Percentiles rank a stretch among this genome's conserved stretches.
Evolutionary conservation across 495 filamentous ascomycete species (phyloP).

Genomic region (Geoglossum glabrum): DNA sequence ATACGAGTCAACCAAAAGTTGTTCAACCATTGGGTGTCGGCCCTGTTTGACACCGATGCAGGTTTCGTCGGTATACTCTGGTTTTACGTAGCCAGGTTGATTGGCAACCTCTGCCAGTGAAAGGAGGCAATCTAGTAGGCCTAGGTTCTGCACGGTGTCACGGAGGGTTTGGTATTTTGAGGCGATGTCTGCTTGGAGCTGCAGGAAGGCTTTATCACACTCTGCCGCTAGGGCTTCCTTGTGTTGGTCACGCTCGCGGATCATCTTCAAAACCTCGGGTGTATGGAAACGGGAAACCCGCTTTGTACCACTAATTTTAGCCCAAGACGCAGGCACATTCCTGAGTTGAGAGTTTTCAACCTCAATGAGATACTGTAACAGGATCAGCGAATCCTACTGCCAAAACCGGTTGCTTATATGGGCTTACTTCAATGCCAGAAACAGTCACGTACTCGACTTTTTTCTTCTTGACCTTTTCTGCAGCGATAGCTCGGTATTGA

Average conservation of each 20-base stretch:
- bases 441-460: slow-evolving; percentile 59
- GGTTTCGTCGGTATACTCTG: slow-evolving; percentile 49
- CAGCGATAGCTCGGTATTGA: slow-evolving; percentile 50
- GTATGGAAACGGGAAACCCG: slow-evolving; percentile 87
- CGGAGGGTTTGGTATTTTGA: slow-evolving; percentile 72
- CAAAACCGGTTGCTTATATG: not conserved
- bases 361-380: slow-evolving; percentile 55
- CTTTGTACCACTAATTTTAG: slow-evolving; percentile 86
- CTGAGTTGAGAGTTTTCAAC: slow-evolving; percentile 65
- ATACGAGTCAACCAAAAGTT: slow-evolving; percentile 67
- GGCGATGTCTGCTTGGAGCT: slow-evolving; percentile 50
- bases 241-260: slow-evolving; percentile 83
- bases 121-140: slow-evolving; percentile 74
- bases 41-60: slow-evolving; percentile 55
- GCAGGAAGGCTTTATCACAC: slow-evolving; percentile 66
- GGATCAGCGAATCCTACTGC: not conserved
- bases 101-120: slow-evolving; percentile 66
- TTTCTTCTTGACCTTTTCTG: slow-evolving; percentile 45
- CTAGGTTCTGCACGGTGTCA: slow-evolving; percentile 70
- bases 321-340: slow-evolving; percentile 80
- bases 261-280: slow-evolving; percentile 61
- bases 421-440: slow-evolving; percentile 49
- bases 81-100: slow-evolving; percentile 81
- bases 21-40: slow-evolving; percentile 92
- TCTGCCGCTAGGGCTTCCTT: slow-evolving; percentile 82